Percentiles rank a stretch among this genome's conserved stretches.
Evolutionary conservation across 73 alveolate species (phyloP).

Genomic region (Paramecium biaurelia): DNA sequence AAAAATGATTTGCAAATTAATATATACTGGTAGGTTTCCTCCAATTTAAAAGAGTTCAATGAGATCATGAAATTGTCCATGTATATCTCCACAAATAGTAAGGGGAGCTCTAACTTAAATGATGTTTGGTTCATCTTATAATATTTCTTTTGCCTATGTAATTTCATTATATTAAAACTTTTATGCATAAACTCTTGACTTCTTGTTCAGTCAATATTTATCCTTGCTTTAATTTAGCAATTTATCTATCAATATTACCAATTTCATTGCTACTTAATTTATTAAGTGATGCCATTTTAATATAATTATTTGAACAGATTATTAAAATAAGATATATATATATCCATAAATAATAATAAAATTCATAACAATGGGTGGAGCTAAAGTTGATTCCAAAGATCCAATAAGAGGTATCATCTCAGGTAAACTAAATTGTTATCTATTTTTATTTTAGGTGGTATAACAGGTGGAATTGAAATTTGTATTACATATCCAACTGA

Average conservation of each 20-base stretch:
- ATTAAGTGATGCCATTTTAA: constrained; percentile 45
- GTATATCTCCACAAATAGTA: constrained; percentile 97
- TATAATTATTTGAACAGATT: not conserved
- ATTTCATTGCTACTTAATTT: constrained; percentile 27
- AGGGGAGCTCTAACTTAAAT: constrained; percentile 79
- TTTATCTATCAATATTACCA: constrained; percentile 37
- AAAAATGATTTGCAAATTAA: not conserved
- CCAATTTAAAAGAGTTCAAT: constrained; percentile 82
- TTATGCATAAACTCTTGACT: constrained; percentile 76
- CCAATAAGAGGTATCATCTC: constrained; percentile 48
- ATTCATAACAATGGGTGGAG: constrained; percentile 34
- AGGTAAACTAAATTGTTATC: not conserved
- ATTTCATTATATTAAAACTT: not conserved
- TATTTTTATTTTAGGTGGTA: constrained; percentile 72
- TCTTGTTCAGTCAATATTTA: constrained; percentile 76
- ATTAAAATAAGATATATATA: constrained; percentile 14
- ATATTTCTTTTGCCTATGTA: constrained; percentile 87
- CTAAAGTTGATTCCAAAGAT: constrained; percentile 48
- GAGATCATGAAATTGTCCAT: constrained; percentile 96
- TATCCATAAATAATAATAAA: constrained; percentile 6
- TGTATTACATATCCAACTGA: constrained; percentile 93
- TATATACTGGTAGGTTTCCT: constrained; percentile 75
- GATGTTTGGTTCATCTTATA: constrained; percentile 76
- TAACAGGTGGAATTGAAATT: constrained; percentile 94
- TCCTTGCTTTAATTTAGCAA: constrained; percentile 49